A percentile compares a stretch with the other conserved stretches of the same genome.
These are phyloP conservation scores for Lindgomyces ingoldianus DNA, from an alignment of 495 filamentous ascomycete genomes.

Conservation along the genomic window DNA sequence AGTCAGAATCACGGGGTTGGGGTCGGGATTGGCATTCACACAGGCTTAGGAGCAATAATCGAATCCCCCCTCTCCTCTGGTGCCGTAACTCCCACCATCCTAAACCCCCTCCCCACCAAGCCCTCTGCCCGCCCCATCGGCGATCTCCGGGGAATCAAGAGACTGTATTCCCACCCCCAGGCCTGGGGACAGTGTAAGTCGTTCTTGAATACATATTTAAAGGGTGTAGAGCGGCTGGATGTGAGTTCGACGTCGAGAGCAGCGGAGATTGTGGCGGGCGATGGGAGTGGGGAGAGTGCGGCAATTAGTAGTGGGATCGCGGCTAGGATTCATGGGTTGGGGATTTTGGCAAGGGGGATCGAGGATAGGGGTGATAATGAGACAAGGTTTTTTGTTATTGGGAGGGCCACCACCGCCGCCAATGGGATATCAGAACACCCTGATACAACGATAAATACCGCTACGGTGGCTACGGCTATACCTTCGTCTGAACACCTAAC, in stretches of 20 bases:
- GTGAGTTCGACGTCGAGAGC: slow-evolving; percentile 83
- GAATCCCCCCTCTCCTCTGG: slow-evolving; percentile 25
- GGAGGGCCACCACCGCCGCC: slow-evolving; percentile 45
- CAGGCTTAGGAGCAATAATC: not conserved
- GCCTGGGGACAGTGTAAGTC: slow-evolving; percentile 87
- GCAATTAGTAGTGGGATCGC: slow-evolving; percentile 78
- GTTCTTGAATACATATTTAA: slow-evolving; percentile 68
- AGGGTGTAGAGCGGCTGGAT: slow-evolving; percentile 74
- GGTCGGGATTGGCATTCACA: not conserved
- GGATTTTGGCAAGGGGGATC: slow-evolving; percentile 69
- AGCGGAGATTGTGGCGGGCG: slow-evolving; percentile 69
- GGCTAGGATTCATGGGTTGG: slow-evolving; percentile 64
- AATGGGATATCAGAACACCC: not conserved
- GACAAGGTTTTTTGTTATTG: slow-evolving; percentile 82
- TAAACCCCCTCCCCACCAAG: slow-evolving; percentile 21
- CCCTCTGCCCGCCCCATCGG: slow-evolving; percentile 44
- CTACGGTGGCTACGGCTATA: too few species aligned
- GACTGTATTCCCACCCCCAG: slow-evolving; percentile 82
- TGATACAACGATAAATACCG: not conserved
- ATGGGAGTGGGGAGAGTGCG: slow-evolving; percentile 61
- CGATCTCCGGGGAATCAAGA: slow-evolving; percentile 53
- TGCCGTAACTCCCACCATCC: slow-evolving; percentile 28
- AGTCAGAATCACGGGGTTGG: too few species aligned
- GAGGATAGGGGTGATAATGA: slow-evolving; percentile 84
- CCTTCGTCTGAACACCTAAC: too few species aligned